A percentile compares a stretch with the other conserved stretches of the same genome.
These are phyloP conservation scores for Thalassiosira livingstoniorum DNA, from an alignment of 352 stramenopile species.

Conservation along the genomic window DNA sequence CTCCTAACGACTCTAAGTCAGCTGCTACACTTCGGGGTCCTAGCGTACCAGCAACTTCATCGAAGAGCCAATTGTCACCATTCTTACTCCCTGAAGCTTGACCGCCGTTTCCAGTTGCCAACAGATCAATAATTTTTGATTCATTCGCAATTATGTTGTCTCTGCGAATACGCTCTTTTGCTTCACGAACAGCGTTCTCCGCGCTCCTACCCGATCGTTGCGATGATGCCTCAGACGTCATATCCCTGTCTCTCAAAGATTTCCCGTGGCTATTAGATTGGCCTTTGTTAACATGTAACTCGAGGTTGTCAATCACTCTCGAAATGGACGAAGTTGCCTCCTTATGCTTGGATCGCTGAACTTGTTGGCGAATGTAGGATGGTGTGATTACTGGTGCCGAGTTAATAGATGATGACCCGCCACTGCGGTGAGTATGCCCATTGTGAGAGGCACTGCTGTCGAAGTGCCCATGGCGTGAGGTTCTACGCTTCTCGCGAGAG, in stretches of 20 bases:
- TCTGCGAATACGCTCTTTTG: slow-evolving; percentile 68
- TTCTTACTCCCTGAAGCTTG: slow-evolving; percentile 52
- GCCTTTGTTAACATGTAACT: slow-evolving; percentile 57
- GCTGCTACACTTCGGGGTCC: slow-evolving; percentile 72
- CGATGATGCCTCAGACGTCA: slow-evolving; percentile 18
- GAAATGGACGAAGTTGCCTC: slow-evolving; percentile 33
- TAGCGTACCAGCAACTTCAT: slow-evolving; percentile 79
- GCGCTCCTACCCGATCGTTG: slow-evolving; percentile 19
- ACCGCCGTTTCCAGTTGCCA: slow-evolving; percentile 31
- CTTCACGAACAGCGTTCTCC: slow-evolving; percentile 44
- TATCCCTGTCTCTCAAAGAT: slow-evolving; percentile 11
- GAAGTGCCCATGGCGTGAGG: too few relatives aligned
- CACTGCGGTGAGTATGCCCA: background rate
- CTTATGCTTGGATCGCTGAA: slow-evolving; percentile 17
- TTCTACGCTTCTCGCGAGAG: slow-evolving; percentile 48
- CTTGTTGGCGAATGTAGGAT: slow-evolving; percentile 63
- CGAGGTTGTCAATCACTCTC: slow-evolving; percentile 67
- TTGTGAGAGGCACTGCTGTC: background rate
- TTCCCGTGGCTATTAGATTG: slow-evolving; percentile 5
- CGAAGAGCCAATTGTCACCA: slow-evolving; percentile 75
- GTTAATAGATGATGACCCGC: slow-evolving; percentile 70
- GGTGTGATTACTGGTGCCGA: slow-evolving; percentile 73
- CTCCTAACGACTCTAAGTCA: slow-evolving; percentile 81
- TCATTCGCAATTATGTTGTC: slow-evolving; percentile 61
- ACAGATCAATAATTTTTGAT: slow-evolving; percentile 62